Conservation (phyloP, 768 basidiomycete genomes). For the Xanthoconium purpureum region DNA sequence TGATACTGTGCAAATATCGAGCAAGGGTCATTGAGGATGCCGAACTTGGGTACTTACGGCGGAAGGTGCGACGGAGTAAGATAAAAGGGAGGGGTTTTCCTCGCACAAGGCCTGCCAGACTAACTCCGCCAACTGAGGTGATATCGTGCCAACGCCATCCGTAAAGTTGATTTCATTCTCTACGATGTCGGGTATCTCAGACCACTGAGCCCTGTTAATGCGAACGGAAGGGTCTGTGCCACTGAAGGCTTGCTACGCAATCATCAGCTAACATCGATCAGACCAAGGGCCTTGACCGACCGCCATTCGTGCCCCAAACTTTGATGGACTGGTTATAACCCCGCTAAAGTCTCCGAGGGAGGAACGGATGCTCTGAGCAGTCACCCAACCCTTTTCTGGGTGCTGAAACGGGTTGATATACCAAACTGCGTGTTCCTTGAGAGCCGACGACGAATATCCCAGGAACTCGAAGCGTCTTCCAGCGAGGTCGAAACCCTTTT, state of each 20-base stretch:
- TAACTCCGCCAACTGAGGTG: constrained; percentile 48
- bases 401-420: constrained; percentile 65
- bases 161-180: constrained; percentile 51
- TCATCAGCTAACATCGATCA: constrained; percentile 3
- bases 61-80: constrained; percentile 46
- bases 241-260: constrained; percentile 65
- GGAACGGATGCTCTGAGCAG: constrained; percentile 56
- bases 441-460: constrained; percentile 76
- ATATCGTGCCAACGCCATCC: constrained; percentile 82
- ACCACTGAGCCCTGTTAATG: constrained; percentile 58
- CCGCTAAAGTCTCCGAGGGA: constrained; percentile 67
- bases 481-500: constrained; percentile 64
- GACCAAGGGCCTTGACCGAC: constrained; percentile 10
- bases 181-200: constrained; percentile 57
- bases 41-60: constrained; percentile 46
- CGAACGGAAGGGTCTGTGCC: constrained; percentile 72
- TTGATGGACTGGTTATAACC: constrained; percentile 61
- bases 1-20: constrained; percentile 49
- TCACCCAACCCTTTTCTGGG: constrained; percentile 42
- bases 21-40: background rate
- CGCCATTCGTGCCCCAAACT: constrained; percentile 77
- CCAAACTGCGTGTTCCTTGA: constrained; percentile 82
- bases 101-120: constrained; percentile 60
- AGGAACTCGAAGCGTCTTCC: constrained; percentile 76
- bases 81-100: constrained; percentile 35